Evolutionary conservation across 495 filamentous ascomycete genomes (phyloP).

Genomic region (Penicillium verhagenii): DNA sequence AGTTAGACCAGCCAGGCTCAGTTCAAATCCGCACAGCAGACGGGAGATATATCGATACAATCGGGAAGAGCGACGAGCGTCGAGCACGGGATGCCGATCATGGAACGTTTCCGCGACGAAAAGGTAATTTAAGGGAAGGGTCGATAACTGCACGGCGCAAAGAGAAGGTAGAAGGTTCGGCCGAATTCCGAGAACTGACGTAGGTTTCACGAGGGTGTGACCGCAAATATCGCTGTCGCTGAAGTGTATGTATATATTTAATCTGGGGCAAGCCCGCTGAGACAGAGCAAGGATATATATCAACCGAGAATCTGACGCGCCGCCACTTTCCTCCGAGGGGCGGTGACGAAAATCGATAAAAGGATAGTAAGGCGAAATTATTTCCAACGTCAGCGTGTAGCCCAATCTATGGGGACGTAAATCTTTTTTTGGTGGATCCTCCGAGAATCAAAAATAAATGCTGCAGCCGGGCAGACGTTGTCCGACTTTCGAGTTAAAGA

Average conservation of each 20-base stretch:
- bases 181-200: neutral
- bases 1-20: conserved; percentile 33
- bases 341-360: neutral
- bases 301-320: conserved; percentile 16
- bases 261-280: neutral
- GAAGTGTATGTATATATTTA: neutral
- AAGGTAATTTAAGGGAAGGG: conserved; percentile 53
- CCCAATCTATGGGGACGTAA: conserved; percentile 16
- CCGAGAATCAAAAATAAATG: conserved; percentile 1
- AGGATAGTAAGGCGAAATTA: conserved; percentile 6
- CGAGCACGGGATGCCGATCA: conserved; percentile 33
- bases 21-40: conserved; percentile 45
- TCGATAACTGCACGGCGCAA: conserved; percentile 74
- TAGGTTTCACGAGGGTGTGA: neutral
- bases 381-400: conserved; percentile 6
- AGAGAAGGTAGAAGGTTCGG: neutral
- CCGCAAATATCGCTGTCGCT: neutral
- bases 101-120: conserved; percentile 25
- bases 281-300: conserved; percentile 9
- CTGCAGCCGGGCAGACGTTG: conserved; percentile 33
- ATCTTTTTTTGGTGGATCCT: neutral
- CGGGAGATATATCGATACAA: conserved; percentile 10
- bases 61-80: conserved; percentile 29
- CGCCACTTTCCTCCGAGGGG: conserved; percentile 15
- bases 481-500: conserved; percentile 22